A percentile compares a stretch with the other conserved stretches of the same genome.
Evolutionary conservation across 768 basidiomycete genomes (phyloP).

Genomic region (Tricholoma sp.): DNA sequence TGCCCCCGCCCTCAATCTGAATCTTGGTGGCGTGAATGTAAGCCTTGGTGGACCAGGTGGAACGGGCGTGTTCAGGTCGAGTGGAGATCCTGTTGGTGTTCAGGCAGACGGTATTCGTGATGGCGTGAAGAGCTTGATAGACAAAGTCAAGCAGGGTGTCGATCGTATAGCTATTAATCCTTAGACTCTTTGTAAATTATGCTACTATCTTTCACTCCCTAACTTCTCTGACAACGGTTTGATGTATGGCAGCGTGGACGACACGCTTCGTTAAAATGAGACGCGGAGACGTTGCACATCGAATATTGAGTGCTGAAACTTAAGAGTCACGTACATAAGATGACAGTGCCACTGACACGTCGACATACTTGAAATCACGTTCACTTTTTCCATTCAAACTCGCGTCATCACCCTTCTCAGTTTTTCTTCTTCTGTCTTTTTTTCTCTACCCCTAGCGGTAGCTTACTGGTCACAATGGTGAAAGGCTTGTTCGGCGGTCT

Average conservation of each 20-base stretch:
- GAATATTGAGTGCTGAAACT: no score
- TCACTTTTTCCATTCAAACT: neutral
- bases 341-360: conserved; percentile 5
- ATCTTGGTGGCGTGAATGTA: conserved; percentile 88
- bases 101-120: conserved; percentile 88
- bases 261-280: no score
- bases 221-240: neutral
- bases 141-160: conserved; percentile 85
- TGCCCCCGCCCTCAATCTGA: conserved; percentile 82
- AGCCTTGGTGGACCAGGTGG: conserved; percentile 86
- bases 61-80: conserved; percentile 81
- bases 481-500: conserved; percentile 73
- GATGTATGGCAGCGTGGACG: neutral
- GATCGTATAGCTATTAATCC: conserved; percentile 49
- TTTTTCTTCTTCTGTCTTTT: conserved; percentile 18
- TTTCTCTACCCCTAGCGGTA: conserved; percentile 22
- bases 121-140: conserved; percentile 82
- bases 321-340: no score
- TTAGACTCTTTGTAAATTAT: conserved; percentile 15
- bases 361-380: conserved; percentile 8
- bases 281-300: no score
- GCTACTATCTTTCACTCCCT: neutral
- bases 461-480: conserved; percentile 52
- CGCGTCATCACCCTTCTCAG: conserved; percentile 10
- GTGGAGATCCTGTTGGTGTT: conserved; percentile 64